These are phyloP conservation scores for Phytophthora vignae DNA, from an alignment of 352 stramenopile species.

Conservation along the genomic window DNA sequence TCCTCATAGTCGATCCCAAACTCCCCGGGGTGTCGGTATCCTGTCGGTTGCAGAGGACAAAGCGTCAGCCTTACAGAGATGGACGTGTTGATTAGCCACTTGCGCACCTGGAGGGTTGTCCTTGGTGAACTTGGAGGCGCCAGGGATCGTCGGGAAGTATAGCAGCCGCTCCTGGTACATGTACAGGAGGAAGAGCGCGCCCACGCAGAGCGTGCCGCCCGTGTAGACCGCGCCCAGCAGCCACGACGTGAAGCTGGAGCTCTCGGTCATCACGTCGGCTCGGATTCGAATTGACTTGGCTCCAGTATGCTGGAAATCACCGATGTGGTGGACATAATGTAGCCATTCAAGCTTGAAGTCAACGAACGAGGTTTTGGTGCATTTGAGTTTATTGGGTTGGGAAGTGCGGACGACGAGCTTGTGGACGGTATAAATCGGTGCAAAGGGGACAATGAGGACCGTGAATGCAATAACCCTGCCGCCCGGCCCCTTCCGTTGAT, in stretches of 20 bases:
- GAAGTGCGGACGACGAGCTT: neutral
- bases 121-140: slow-evolving; percentile 79
- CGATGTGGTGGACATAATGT: neutral
- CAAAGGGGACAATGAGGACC: slow-evolving; percentile 21
- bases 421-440: slow-evolving; percentile 19
- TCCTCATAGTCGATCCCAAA: slow-evolving; percentile 92
- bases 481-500: slow-evolving; percentile 8
- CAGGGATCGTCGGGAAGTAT: slow-evolving; percentile 85
- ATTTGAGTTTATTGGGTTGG: slow-evolving; percentile 6
- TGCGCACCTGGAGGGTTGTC: slow-evolving; percentile 76
- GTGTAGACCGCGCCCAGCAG: slow-evolving; percentile 71
- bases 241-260: slow-evolving; percentile 61
- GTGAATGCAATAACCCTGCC: slow-evolving; percentile 16
- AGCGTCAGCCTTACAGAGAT: slow-evolving; percentile 4
- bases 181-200: slow-evolving; percentile 78
- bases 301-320: neutral
- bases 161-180: slow-evolving; percentile 85
- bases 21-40: slow-evolving; percentile 90
- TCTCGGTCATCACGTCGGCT: slow-evolving; percentile 48
- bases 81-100: neutral
- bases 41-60: slow-evolving; percentile 28
- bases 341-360: slow-evolving; percentile 4
- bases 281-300: neutral
- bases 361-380: neutral
- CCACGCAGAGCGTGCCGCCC: slow-evolving; percentile 61